phyloP scores from a whole-genome alignment of 768 basidiomycete species.

The Tricholoma terreum region DNA sequence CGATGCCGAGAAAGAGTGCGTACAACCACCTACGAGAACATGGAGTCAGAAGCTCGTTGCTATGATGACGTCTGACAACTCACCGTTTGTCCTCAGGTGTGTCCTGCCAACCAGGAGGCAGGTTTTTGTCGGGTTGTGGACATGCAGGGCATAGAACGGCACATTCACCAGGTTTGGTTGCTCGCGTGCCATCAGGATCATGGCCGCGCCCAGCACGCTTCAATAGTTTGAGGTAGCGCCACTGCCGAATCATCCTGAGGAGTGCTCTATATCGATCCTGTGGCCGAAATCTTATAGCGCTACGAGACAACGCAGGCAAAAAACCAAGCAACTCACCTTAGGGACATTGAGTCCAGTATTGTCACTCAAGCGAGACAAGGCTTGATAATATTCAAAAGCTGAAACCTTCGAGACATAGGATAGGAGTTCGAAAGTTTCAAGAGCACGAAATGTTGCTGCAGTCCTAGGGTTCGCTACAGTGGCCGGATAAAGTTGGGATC shows the following conservation, averaged over 20 bases:
- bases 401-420: conserved; percentile 19
- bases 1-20: no score
- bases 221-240: no score
- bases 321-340: conserved; percentile 12
- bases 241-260: no score
- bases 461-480: conserved; percentile 14
- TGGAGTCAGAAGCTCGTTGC: not conserved
- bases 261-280: conserved; percentile 20
- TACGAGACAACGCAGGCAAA: conserved; percentile 3
- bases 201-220: not conserved
- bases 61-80: not conserved
- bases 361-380: no score
- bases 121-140: conserved; percentile 22
- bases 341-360: no score
- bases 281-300: not conserved
- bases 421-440: conserved; percentile 17
- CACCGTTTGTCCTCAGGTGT: conserved; percentile 9
- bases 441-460: conserved; percentile 15
- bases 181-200: no score
- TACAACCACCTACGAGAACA: conserved; percentile 12
- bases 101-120: conserved; percentile 19
- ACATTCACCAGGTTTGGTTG: no score
- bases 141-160: conserved; percentile 27
- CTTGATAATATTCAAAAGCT: no score
- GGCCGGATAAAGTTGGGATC: not conserved